phyloP scores from a whole-genome alignment of 75 land plant species.

The Cryptomeria japonica region DNA sequence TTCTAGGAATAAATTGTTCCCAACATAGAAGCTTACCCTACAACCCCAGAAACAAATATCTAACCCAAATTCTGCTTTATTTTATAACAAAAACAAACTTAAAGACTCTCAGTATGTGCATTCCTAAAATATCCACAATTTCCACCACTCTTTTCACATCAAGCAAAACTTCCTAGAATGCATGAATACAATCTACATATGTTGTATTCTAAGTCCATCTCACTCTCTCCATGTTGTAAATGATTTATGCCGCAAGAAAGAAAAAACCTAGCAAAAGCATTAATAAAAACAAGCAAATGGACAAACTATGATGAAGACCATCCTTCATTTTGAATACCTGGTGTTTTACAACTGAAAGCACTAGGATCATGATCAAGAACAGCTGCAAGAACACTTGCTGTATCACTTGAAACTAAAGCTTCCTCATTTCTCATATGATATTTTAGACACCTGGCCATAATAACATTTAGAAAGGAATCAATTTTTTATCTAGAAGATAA shows the following conservation, averaged over 20 bases:
- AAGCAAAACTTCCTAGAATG: not conserved
- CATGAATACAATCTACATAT: not conserved
- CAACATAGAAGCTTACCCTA: not conserved
- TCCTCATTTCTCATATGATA: not conserved
- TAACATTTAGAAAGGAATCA: not conserved
- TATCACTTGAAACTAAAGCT: constrained; percentile 1
- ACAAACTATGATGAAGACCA: not conserved
- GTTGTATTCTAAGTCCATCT: not conserved
- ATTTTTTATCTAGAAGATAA: not conserved
- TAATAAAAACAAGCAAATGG: not conserved
- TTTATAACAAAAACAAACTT: not conserved
- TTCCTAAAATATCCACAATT: not conserved
- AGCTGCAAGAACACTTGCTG: constrained; percentile 3
- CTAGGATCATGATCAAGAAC: constrained; percentile 5
- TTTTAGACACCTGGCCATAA: constrained; percentile 4
- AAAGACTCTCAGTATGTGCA: not conserved
- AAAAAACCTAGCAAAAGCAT: not conserved
- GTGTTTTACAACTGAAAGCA: not conserved
- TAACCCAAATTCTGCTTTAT: not conserved
- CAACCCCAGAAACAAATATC: not conserved
- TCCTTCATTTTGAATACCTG: not conserved
- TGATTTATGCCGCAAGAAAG: not conserved
- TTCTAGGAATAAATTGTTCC: not conserved
- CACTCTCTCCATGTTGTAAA: not conserved
- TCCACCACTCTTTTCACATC: not conserved